A percentile compares a stretch with the other conserved stretches of the same genome.
phyloP scores from a whole-genome alignment of 2,329 filamentous ascomycete genomes.

The Sclerotinia borealis region DNA sequence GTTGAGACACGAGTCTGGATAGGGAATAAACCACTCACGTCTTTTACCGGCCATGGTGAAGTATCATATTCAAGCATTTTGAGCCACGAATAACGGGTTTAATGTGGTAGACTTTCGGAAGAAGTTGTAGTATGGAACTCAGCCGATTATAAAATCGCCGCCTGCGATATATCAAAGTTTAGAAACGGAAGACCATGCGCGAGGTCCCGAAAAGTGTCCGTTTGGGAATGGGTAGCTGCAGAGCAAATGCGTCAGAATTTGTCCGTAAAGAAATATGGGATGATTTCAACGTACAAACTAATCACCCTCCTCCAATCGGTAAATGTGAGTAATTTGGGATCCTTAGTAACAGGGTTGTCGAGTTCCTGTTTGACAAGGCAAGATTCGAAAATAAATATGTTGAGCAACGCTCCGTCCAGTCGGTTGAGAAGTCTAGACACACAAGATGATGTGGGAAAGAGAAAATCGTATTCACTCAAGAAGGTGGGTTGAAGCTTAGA shows the following conservation, averaged over 20 bases:
- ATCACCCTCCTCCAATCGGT: background rate
- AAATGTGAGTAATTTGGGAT: background rate
- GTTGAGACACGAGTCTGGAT: background rate
- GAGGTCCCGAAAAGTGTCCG: conserved; percentile 16
- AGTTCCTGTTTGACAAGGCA: background rate
- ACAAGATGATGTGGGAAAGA: conserved; percentile 6
- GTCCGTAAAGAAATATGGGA: background rate
- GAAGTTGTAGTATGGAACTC: background rate
- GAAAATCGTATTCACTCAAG: background rate
- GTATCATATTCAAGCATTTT: conserved; percentile 39
- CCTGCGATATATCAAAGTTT: background rate
- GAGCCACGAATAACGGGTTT: background rate
- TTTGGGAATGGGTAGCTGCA: conserved; percentile 20
- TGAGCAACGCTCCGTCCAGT: conserved; percentile 1
- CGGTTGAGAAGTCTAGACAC: background rate
- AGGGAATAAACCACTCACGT: conserved; percentile 34
- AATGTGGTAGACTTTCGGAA: background rate
- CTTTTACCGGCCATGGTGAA: conserved; percentile 45
- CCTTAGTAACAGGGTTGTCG: background rate
- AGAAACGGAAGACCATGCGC: conserved; percentile 12
- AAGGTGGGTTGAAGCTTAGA: background rate
- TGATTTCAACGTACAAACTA: conserved; percentile 6
- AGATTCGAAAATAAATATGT: conserved; percentile 11
- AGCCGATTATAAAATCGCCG: conserved; percentile 2
- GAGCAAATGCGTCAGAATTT: conserved; percentile 7